Percentiles rank a stretch among this genome's conserved stretches.
phyloP scores from a whole-genome alignment of 495 filamentous ascomycete genomes.

The Hypoxylon trugodes region DNA sequence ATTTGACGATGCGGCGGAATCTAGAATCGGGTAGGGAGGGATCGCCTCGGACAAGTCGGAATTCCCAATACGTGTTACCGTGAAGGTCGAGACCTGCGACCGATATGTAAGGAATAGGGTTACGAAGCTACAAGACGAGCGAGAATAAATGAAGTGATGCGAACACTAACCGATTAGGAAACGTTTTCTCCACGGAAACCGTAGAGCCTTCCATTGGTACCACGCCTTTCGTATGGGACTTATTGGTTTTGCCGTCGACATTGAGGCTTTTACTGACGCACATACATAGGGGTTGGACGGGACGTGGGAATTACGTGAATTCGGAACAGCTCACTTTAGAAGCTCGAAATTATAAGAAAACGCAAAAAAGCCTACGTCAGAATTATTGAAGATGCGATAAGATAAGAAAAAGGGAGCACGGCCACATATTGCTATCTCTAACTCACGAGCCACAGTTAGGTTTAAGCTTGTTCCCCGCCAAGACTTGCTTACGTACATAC shows the following conservation, averaged over 20 bases:
- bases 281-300: neutral
- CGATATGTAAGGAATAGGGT: constrained; percentile 13
- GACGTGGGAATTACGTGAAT: neutral
- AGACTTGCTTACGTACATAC: neutral
- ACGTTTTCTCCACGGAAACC: constrained; percentile 84
- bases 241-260: constrained; percentile 42
- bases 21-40: constrained; percentile 50
- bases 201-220: constrained; percentile 86
- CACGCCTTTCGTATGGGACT: constrained; percentile 61
- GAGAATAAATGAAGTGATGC: constrained; percentile 18
- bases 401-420: constrained; percentile 17
- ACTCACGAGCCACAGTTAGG: neutral
- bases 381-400: constrained; percentile 33
- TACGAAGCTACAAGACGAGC: constrained; percentile 11
- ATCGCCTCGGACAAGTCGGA: constrained; percentile 69
- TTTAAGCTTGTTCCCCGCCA: neutral
- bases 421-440: constrained; percentile 16
- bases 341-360: neutral
- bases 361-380: constrained; percentile 27
- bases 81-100: constrained; percentile 77
- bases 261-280: neutral
- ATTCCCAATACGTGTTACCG: constrained; percentile 96
- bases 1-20: constrained; percentile 74
- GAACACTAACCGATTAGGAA: constrained; percentile 75
- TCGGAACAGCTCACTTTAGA: constrained; percentile 2